Conservation (phyloP, 176 grass and related monocot species). For the Oryza rufipogon region DNA sequence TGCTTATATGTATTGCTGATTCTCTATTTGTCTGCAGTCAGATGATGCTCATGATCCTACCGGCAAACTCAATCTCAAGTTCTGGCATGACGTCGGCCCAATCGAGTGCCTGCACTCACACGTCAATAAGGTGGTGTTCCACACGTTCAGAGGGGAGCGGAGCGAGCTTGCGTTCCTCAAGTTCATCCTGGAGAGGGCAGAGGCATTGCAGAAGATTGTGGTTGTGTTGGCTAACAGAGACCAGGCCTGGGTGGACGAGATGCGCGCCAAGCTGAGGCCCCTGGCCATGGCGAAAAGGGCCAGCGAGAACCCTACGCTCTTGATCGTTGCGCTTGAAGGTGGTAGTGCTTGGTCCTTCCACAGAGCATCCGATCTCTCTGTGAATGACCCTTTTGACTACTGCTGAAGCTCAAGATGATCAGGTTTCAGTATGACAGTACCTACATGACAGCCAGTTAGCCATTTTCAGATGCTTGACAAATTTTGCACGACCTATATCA, state of each 20-base stretch:
- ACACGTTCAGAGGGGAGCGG: conserved; percentile 32
- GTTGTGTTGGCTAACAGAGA: conserved; percentile 44
- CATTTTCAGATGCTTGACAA: not conserved
- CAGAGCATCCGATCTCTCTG: conserved; percentile 46
- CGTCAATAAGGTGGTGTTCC: conserved; percentile 46
- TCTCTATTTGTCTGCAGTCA: conserved; percentile 35
- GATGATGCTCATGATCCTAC: conserved; percentile 23
- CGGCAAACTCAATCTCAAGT: conserved; percentile 53
- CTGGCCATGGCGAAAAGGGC: conserved; percentile 20
- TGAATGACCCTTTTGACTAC: conserved; percentile 47
- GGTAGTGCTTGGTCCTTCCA: conserved; percentile 30
- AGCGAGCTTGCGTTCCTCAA: conserved; percentile 40
- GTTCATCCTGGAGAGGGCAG: conserved; percentile 43
- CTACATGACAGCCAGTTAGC: not conserved
- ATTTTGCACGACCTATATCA: not conserved
- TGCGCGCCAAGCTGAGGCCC: conserved; percentile 39
- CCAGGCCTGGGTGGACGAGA: conserved; percentile 18
- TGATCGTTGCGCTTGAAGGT: conserved; percentile 25
- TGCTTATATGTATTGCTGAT: not conserved
- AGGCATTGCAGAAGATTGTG: conserved; percentile 35
- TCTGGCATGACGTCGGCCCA: conserved; percentile 43
- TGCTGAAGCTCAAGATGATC: conserved; percentile 25
- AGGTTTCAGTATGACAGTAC: not conserved
- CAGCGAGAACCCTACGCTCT: conserved; percentile 29
- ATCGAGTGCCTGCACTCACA: conserved; percentile 37